Evolutionary conservation across 2,329 filamentous ascomycete genomes (phyloP), one percentile per base, ranked within the genome.

Genomic region (Hymenoscyphus albidus): DNA sequence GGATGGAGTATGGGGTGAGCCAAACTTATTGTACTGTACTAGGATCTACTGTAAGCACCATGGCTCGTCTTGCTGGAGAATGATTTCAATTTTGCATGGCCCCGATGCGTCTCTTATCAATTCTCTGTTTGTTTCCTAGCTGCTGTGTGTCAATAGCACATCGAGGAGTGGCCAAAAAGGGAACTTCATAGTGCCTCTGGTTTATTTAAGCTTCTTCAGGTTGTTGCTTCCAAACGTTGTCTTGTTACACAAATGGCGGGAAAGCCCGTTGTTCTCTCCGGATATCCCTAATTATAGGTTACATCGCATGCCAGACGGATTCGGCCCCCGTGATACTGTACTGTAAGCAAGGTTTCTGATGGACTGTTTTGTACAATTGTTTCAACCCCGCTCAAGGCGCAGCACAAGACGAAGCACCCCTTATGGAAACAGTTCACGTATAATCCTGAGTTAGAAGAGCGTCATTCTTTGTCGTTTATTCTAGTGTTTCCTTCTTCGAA

Each of bases 291-390:
- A 51, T 22, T 51, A 51, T 51, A 51, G 44, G 44, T 51, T 51
- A 51, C n/a, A 51, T 51, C 22, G 44, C 44, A 51, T 51, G 7
- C 44, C 12, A 51, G 44, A 18, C 22, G n/a, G n/a, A 22, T 51
- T 22, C n/a, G 44, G 44, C 44, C 44, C 44, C 44, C 44, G 22
- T 51, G 44, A 51, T 51, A 51, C 27, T 27, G 27, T 27, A 27
- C 27, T 27, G 27, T 27, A 27, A 48, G 42, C 16, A 48, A 51
- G 44, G 16, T 18, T n/a, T 51, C 44, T 48, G n/a, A 51, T 6
- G 44, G 44, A 51, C 44, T 18, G 44, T 51, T 51, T 51, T n/a
- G 44, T 51, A 51, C 44, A 18, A 51, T 51, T 51, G 44, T 51
- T 51, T 51, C 44, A 51, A 51, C 44, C 44, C 44, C 44, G 44